Evolutionary conservation across 208 protist species (phyloP).

Genomic region (Acanthamoeba sp.): DNA sequence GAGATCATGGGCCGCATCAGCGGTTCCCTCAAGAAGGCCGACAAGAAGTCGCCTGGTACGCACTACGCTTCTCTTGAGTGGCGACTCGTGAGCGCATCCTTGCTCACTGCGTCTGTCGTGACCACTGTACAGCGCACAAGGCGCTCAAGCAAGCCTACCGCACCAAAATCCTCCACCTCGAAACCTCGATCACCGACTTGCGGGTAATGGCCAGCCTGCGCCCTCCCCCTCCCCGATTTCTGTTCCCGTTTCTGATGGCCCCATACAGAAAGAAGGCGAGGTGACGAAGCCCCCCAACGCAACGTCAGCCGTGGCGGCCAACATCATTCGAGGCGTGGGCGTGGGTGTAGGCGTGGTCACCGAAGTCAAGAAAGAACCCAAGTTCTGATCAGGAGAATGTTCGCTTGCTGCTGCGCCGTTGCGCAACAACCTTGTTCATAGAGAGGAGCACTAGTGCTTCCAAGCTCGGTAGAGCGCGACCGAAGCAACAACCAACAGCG

Average conservation of each 20-base stretch:
- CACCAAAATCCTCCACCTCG: constrained; percentile 34
- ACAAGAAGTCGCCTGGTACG: constrained; percentile 25
- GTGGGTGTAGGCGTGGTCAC: not conserved
- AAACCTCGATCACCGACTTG: not conserved
- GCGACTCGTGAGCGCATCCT: too few species aligned
- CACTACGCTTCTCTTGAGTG: not conserved
- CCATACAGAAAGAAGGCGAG: constrained; percentile 32
- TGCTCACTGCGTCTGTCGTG: too few species aligned
- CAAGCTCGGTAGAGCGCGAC: not conserved
- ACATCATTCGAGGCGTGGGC: constrained; percentile 48
- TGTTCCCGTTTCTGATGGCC: not conserved
- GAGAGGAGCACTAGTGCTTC: not conserved
- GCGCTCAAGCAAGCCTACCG: constrained; percentile 59
- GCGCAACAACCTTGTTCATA: too few species aligned
- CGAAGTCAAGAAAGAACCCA: not conserved
- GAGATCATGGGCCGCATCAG: constrained; percentile 27
- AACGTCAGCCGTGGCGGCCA: not conserved
- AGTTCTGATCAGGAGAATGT: not conserved
- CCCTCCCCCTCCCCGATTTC: too few species aligned
- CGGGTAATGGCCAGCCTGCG: too few species aligned
- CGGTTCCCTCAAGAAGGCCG: constrained; percentile 22
- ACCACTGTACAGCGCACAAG: constrained; percentile 46
- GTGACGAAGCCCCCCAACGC: not conserved
- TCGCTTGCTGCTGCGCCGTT: not conserved
- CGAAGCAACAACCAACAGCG: not conserved